Evolutionary conservation across 495 filamentous ascomycete species (phyloP).

Genomic region (Hypoxylon lienhwacheense): DNA sequence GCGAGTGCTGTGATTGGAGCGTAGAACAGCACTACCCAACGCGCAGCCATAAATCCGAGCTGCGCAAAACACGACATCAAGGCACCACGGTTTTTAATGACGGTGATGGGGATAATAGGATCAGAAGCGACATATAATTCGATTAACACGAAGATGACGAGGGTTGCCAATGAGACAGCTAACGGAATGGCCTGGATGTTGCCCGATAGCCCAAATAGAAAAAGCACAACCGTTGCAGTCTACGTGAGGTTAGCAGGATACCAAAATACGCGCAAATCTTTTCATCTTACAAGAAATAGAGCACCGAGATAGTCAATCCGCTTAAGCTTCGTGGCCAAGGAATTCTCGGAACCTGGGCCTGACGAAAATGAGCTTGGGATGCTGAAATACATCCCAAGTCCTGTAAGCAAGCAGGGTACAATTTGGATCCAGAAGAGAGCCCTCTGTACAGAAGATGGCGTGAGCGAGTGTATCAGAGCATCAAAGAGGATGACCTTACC

Average conservation of each 20-base stretch:
- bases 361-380: constrained; percentile 53
- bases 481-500: constrained; percentile 49
- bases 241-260: constrained; percentile 26
- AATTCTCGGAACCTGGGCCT: constrained; percentile 26
- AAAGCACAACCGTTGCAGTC: constrained; percentile 58
- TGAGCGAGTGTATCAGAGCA: not conserved
- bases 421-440: constrained; percentile 69
- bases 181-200: constrained; percentile 61
- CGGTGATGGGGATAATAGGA: constrained; percentile 68
- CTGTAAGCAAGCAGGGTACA: constrained; percentile 58
- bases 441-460: constrained; percentile 53
- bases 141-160: constrained; percentile 61
- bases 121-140: constrained; percentile 60
- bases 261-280: too few species aligned
- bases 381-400: constrained; percentile 59
- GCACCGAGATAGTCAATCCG: constrained; percentile 71
- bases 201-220: constrained; percentile 67
- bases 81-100: constrained; percentile 65
- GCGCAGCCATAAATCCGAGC: constrained; percentile 71
- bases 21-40: constrained; percentile 79
- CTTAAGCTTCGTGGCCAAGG: constrained; percentile 53
- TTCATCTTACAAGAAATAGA: constrained; percentile 56
- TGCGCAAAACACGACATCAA: constrained; percentile 69
- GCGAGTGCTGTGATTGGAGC: constrained; percentile 73
- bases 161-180: constrained; percentile 53